phyloP scores from a whole-genome alignment of 805 yeast species.

The Suhomyces sp. region DNA sequence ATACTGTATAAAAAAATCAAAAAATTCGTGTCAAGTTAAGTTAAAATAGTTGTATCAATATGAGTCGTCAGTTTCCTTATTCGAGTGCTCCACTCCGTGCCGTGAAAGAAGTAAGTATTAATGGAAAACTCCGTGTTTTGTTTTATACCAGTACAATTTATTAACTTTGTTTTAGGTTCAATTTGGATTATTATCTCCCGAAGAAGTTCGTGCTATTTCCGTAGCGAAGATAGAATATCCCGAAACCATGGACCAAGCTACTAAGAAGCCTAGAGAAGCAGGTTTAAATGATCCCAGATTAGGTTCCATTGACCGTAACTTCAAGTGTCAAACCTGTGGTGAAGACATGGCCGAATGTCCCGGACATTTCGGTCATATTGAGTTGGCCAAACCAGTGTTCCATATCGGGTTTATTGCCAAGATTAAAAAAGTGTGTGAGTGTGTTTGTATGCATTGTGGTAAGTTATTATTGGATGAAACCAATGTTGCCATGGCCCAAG shows the following conservation, averaged over 20 bases:
- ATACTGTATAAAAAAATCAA: constrained; percentile 14
- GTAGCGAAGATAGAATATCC: constrained; percentile 98
- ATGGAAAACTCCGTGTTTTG: neutral
- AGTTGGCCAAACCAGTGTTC: constrained; percentile 96
- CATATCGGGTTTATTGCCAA: constrained; percentile 96
- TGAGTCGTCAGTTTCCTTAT: constrained; percentile 70
- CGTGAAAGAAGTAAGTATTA: constrained; percentile 78
- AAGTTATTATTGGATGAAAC: constrained; percentile 84
- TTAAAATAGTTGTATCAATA: constrained; percentile 15
- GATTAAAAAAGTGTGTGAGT: constrained; percentile 92
- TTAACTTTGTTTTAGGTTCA: constrained; percentile 57
- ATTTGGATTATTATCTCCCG: constrained; percentile 97
- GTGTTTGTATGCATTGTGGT: constrained; percentile 99
- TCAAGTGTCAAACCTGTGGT: constrained; percentile 98
- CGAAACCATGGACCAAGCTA: constrained; percentile 98
- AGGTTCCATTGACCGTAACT: constrained; percentile 95
- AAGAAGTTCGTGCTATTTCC: constrained; percentile 91
- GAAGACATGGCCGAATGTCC: constrained; percentile 99
- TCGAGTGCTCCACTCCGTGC: constrained; percentile 98
- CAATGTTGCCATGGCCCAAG: constrained; percentile 80
- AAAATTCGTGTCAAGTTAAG: constrained; percentile 3
- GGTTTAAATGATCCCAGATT: constrained; percentile 96
- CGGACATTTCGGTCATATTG: constrained; percentile 99
- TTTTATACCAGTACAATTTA: constrained; percentile 8
- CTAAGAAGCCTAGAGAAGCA: constrained; percentile 92